Conservation (phyloP, 176 grass and related monocot genomes). For the maize (Zea mays) region DNA sequence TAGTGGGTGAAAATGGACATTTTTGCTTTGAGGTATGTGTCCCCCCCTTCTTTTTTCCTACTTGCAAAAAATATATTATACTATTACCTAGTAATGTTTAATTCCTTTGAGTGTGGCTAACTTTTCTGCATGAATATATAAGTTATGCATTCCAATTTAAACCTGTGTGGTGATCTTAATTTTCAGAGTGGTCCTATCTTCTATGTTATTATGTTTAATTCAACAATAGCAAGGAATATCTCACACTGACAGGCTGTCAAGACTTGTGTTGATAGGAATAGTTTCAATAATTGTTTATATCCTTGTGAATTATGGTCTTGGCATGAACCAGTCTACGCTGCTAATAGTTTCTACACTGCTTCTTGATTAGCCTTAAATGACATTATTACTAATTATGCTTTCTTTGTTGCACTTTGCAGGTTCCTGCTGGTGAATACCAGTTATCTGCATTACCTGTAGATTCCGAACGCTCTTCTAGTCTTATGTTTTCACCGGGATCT, state of each 20-base stretch:
- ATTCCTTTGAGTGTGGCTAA: constrained; percentile 10
- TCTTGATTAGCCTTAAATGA: constrained; percentile 26
- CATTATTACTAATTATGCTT: constrained; percentile 12
- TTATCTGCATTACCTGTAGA: constrained; percentile 78
- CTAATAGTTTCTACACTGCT: constrained; percentile 19
- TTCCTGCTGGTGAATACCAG: constrained; percentile 76
- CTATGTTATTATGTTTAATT: neutral
- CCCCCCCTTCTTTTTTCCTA: neutral
- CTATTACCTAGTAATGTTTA: neutral
- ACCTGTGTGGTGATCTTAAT: neutral
- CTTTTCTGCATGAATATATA: constrained; percentile 14
- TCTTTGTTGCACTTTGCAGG: constrained; percentile 51
- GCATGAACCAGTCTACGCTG: neutral
- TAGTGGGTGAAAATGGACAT: constrained; percentile 61
- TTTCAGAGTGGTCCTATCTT: constrained; percentile 24
- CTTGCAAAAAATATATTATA: neutral
- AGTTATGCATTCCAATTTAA: constrained; percentile 1
- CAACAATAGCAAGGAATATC: constrained; percentile 1
- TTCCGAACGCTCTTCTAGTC: constrained; percentile 57
- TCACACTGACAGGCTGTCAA: neutral
- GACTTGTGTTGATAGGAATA: neutral
- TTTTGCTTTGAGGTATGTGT: constrained; percentile 93
- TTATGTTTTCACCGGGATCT: constrained; percentile 83
- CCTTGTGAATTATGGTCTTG: constrained; percentile 34
- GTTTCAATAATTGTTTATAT: constrained; percentile 27